Conservation (phyloP, 495 filamentous ascomycete genomes). For the Daldinia bambusicola region DNA sequence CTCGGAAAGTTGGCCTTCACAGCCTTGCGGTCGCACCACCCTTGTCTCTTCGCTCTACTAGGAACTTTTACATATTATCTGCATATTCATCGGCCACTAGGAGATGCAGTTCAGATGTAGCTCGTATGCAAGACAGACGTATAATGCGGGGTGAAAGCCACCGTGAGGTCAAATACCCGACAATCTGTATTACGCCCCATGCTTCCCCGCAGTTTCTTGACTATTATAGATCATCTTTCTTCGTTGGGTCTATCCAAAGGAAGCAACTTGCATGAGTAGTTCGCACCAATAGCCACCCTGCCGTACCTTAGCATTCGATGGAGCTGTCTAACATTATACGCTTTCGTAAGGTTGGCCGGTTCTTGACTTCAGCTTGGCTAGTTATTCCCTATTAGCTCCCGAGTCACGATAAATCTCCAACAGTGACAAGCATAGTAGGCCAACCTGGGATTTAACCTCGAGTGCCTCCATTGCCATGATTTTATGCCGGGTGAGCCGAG, state of each 20-base stretch:
- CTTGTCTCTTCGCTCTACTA: slow-evolving; percentile 27
- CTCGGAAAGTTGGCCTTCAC: slow-evolving; percentile 44
- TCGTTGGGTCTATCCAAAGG: slow-evolving; percentile 35
- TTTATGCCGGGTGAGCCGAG: slow-evolving; percentile 21
- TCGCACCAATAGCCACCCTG: slow-evolving; percentile 35
- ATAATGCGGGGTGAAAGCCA: slow-evolving; percentile 44
- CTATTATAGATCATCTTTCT: slow-evolving; percentile 37
- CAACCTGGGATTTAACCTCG: not conserved
- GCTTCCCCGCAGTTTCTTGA: slow-evolving; percentile 43
- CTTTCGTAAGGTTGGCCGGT: slow-evolving; percentile 20
- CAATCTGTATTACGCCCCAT: slow-evolving; percentile 34
- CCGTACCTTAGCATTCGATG: slow-evolving; percentile 35
- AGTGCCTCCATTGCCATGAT: not conserved
- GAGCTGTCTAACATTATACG: slow-evolving; percentile 9
- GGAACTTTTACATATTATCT: slow-evolving; percentile 20
- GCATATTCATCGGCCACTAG: slow-evolving; percentile 43
- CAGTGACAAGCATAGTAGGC: not conserved
- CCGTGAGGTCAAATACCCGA: slow-evolving; percentile 42
- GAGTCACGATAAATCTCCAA: not conserved
- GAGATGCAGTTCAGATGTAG: slow-evolving; percentile 24
- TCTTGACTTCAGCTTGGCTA: slow-evolving; percentile 19
- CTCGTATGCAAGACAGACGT: slow-evolving; percentile 33
- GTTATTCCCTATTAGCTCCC: slow-evolving; percentile 5
- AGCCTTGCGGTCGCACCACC: slow-evolving; percentile 39
- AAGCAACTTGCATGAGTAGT: slow-evolving; percentile 34